These are phyloP conservation scores for Sugiyamaella americana DNA, from an alignment of 805 yeast genomes.

Conservation along the genomic window DNA sequence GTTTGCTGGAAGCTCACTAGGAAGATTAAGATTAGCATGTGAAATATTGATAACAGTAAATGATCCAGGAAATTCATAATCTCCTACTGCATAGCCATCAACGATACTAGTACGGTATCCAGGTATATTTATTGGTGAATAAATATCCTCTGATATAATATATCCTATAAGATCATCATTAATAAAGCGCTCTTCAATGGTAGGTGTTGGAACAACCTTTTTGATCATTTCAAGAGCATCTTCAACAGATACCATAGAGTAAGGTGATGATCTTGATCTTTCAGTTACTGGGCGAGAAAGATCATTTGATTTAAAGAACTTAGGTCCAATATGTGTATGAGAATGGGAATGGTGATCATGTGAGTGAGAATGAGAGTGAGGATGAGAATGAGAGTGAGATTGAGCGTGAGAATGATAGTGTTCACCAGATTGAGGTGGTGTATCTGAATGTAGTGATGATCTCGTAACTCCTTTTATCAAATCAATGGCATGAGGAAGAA, in stretches of 20 bases:
- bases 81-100: slow-evolving; percentile 49
- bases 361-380: slow-evolving; percentile 15
- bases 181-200: slow-evolving; percentile 24
- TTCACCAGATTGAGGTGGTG: background rate
- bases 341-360: slow-evolving; percentile 20
- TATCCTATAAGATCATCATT: slow-evolving; percentile 34
- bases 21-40: slow-evolving; percentile 31
- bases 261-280: slow-evolving; percentile 45
- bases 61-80: slow-evolving; percentile 41
- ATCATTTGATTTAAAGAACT: slow-evolving; percentile 37
- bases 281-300: slow-evolving; percentile 35
- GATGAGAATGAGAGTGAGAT: slow-evolving; percentile 13
- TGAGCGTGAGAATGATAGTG: slow-evolving; percentile 12
- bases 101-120: slow-evolving; percentile 49
- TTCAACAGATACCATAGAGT: slow-evolving; percentile 39
- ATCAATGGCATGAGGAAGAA: slow-evolving; percentile 40
- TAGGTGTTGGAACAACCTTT: slow-evolving; percentile 32
- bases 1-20: slow-evolving; percentile 26
- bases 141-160: slow-evolving; percentile 39
- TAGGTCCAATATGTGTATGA: slow-evolving; percentile 28
- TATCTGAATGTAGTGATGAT: slow-evolving; percentile 35
- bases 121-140: slow-evolving; percentile 39
- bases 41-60: slow-evolving; percentile 39
- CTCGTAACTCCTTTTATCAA: slow-evolving; percentile 35
- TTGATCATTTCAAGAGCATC: slow-evolving; percentile 37